Conservation (phyloP, 129 eudicot species). For the Saposhnikovia divaricata region DNA sequence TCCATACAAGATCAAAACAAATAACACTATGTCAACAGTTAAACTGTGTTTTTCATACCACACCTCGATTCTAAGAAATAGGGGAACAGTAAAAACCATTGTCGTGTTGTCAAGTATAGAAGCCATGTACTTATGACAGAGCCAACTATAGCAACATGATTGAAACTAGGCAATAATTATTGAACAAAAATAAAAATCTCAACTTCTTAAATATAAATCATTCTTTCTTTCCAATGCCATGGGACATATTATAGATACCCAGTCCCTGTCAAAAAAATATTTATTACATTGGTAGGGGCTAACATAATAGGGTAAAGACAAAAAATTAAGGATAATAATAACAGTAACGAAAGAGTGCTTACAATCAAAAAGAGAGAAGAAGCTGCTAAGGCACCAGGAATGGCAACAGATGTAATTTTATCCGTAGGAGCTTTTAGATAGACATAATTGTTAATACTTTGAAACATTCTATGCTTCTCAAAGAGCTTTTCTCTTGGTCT, state of each 20-base stretch:
- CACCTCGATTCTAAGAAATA: not conserved
- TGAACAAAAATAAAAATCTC: not conserved
- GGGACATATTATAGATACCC: constrained; percentile 82
- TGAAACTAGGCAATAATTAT: not conserved
- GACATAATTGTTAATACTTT: constrained; percentile 57
- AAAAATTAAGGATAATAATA: not conserved
- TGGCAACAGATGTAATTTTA: constrained; percentile 75
- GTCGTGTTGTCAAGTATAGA: not conserved
- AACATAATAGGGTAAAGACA: not conserved
- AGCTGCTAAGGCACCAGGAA: constrained; percentile 66
- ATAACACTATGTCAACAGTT: not conserved
- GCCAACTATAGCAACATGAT: not conserved
- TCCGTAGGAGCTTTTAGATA: constrained; percentile 69
- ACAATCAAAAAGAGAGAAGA: constrained; percentile 47
- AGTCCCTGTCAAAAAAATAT: constrained; percentile 35
- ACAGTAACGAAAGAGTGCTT: constrained; percentile 20
- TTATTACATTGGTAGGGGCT: not conserved
- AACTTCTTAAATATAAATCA: not conserved
- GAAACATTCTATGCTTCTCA: constrained; percentile 56
- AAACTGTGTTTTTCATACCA: not conserved
- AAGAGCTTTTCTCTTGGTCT: constrained; percentile 76
- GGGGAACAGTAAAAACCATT: not conserved
- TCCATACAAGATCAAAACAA: not conserved
- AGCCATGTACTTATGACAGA: not conserved
- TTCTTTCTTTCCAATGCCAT: constrained; percentile 84